Base-by-base conservation (phyloP, 2,329 filamentous ascomycete genomes). In the Fusarium beomiforme region DNA sequence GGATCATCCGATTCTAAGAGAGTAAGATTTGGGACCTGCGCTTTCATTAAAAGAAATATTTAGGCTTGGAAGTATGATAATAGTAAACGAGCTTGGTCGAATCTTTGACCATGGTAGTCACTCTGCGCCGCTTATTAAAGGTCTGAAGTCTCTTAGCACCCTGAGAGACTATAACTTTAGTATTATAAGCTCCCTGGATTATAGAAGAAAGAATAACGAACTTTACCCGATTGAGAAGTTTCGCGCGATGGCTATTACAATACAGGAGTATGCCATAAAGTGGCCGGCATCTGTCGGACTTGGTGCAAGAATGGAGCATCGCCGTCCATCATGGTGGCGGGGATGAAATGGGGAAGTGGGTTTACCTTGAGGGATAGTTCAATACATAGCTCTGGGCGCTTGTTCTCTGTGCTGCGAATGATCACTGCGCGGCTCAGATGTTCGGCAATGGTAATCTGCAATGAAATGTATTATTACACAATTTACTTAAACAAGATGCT, bases 301-400 rank as follows among this genome's bases (percentile, higher is more conserved):
- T 34, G 43, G 34, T 21, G 19, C 23, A 57, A 54, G 49, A 41
- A 46, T 29, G 53, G 36, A 68, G n/a, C 14, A 24, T 42, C 3
- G n/a, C 23, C 49, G 37, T 61, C 56, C 49, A 68, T 65, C 67
- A 69, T 70, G 65, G 65, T 50, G 36, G 51, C 55, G 65, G 60
- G 66, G 39, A 55, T 49, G 26, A 29, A 46, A 34, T 46, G 36
- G 55, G 24, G 51, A 56, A 41, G 61, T 50, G 49, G 36, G 19
- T 47, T 47, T 31, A 10, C 17, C 16, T 31, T 21, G 14, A 11
- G 37, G 31, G 14, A 29, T 21, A 53, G 19, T 37, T 36, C 8
- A n/a, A 16, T 11, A 29, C 8, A 9, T 29, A 23, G n/a, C 11
- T 21, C 16, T 39, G 19, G 23, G 23, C 23, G 34, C 12, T 31